Percentiles rank a stretch among this genome's conserved stretches.
Evolutionary conservation across 2,329 filamentous ascomycete genomes (phyloP).

Genomic region (Bipolaris cookei): DNA sequence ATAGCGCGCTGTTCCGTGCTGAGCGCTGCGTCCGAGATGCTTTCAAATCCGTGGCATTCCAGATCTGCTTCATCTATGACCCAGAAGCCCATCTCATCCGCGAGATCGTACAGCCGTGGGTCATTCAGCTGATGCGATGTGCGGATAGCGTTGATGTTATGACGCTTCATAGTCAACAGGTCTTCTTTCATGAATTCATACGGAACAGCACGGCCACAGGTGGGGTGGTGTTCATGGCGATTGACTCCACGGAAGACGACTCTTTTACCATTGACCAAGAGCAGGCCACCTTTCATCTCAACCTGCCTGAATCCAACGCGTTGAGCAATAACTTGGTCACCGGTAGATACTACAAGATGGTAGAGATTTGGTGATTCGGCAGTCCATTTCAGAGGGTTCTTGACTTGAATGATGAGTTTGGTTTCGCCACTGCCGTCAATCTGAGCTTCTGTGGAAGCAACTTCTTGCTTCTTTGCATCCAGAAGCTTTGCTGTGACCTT

Average conservation of each 20-base stretch:
- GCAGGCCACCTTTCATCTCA: slow-evolving; percentile 65
- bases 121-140: slow-evolving; percentile 73
- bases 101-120: slow-evolving; percentile 64
- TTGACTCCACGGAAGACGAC: slow-evolving; percentile 70
- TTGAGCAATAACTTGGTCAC: slow-evolving; percentile 56
- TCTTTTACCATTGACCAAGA: slow-evolving; percentile 67
- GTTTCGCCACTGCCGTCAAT: slow-evolving; percentile 23
- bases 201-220: slow-evolving; percentile 67
- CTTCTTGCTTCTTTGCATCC: slow-evolving; percentile 48
- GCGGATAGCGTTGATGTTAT: slow-evolving; percentile 74
- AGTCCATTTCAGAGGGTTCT: slow-evolving; percentile 69
- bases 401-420: slow-evolving; percentile 53
- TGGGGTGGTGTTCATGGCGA: slow-evolving; percentile 73
- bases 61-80: slow-evolving; percentile 64
- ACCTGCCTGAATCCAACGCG: slow-evolving; percentile 69
- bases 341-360: slow-evolving; percentile 55
- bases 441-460: slow-evolving; percentile 20
- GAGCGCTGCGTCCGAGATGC: slow-evolving; percentile 42
- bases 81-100: slow-evolving; percentile 71
- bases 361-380: slow-evolving; percentile 71
- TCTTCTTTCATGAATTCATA: slow-evolving; percentile 67
- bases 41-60: slow-evolving; percentile 56
- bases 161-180: slow-evolving; percentile 70
- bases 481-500: slow-evolving; percentile 54
- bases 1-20: slow-evolving; percentile 46